Base-by-base conservation (phyloP, 208 protist species). In the Leishmania tropica region DNA sequence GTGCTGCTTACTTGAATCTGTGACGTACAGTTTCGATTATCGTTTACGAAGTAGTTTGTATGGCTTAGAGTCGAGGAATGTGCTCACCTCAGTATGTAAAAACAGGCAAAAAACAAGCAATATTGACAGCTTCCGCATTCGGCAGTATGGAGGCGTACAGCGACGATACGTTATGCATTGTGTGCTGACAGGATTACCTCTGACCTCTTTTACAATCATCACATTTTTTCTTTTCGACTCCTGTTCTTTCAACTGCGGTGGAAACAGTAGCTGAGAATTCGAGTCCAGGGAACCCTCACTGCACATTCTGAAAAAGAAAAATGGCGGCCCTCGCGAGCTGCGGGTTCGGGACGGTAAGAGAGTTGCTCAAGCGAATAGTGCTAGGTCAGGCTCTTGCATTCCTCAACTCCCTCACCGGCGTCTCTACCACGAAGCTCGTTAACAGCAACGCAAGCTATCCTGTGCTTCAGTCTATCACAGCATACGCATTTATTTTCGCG, bases 361-460 rank as follows among this genome's bases (percentile, higher is more conserved):
- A 78, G 37, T 83, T 96, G 31, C 35, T 83, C 13, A 83, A 89
- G 78, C 85, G 92, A 24, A 77, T 97, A 60, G 31, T 95, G 6
- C 42, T 99, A 4, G 97, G 96, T 0, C 97, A 99, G 72, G 56
- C 83, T 10, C 73, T 98, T 1, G 90, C 97, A 0, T 89, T 99
- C 37, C 77, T 98, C 42, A 97, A 94, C 17, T 95, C 94, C 35
- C 73, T 95, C 17, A 99, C 96, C 0, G 96, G 95, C 28, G 91
- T 98, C 17, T 93, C 89, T 11, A 96, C 94, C 7, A 96, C 93
- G 3, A 89, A 91, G 75, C 85, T 98, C 11, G 93, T 94, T 19
- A 88, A 95, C 37, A 89, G 96, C 77, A 82, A 94, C 54, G 91
- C 96, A 37, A 97, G 94, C 80, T 97, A 98, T 53, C 93, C 97